Evolutionary conservation across 768 basidiomycete species (phyloP), one percentile per base, ranked within the genome.

Genomic region (Suillus placidus): DNA sequence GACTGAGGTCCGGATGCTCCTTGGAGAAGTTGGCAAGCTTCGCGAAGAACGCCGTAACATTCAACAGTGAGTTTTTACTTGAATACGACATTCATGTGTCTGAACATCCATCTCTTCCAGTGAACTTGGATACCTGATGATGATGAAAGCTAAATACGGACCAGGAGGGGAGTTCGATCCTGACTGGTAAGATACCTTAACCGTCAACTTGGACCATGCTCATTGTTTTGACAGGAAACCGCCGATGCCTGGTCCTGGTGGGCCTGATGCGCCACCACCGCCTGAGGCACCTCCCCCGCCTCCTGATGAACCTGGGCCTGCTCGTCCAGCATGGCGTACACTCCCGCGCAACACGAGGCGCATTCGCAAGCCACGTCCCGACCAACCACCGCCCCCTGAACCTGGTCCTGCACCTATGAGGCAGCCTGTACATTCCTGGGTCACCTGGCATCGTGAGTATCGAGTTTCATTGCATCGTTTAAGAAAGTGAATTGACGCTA

Each of bases 91-190:
- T 38, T 12, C 5, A 9, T 62, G 34, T 32, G 13, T 30, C 26
- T 38, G 26, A 62, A 62, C 26, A 12, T 23, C 40, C 0, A 23
- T 8, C 32, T 32, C 52, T 43, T 68, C 13, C 68, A 93, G 93
- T 70, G 91, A 94, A 81, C 82, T 95, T 63, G 93, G 90, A 34
- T 85, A 82, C 64, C 80, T 95, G 32, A 76, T 94, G 66, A 80
- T 82, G 69, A 81, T 90, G 82, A 88, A 86, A 74, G 83, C 90
- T 47, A 91, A 91, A 73, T 92, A 93, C 69, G 89, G 88, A 6
- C 88, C 92, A n/a, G 92, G 92, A 64, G 93, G 93, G 60, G 89
- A 93, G 74, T 95, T 91, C 71, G 90, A 93, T 71, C 85, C 89
- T 9, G 88, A 91, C n/a, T 94, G 93, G 93, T 88, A 43, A 68